phyloP scores from a whole-genome alignment of 257 asterid species.

The Nicotiana otophora region DNA sequence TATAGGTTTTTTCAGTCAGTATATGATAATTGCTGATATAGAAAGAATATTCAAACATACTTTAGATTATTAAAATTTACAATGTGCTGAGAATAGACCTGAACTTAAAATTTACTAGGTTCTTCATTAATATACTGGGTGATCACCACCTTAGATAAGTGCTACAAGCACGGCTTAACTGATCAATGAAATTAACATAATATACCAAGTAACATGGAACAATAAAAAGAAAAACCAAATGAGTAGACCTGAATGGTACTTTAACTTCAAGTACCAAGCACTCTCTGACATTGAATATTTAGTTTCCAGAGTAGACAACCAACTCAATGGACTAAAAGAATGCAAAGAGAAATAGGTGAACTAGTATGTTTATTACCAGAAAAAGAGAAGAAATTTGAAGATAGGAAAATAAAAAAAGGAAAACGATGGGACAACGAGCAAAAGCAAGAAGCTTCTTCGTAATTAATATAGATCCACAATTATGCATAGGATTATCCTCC shows the following conservation, averaged over 20 bases:
- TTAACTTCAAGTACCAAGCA: background rate
- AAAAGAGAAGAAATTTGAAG: background rate
- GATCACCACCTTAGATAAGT: background rate
- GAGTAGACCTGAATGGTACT: background rate
- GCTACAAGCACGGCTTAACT: background rate
- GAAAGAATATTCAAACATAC: background rate
- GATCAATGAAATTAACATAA: background rate
- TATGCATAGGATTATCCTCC: background rate
- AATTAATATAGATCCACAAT: background rate
- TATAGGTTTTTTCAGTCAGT: constrained; percentile 15
- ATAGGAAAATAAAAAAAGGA: background rate
- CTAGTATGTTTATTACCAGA: background rate
- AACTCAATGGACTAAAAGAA: background rate
- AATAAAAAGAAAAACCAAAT: background rate
- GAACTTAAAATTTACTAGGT: too few species aligned
- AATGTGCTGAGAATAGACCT: too few species aligned
- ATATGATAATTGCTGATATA: background rate
- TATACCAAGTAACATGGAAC: background rate
- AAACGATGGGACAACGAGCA: background rate
- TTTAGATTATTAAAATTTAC: background rate
- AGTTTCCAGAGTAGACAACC: background rate
- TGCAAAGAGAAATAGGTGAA: background rate
- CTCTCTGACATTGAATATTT: background rate
- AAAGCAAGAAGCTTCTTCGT: background rate
- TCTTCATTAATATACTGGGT: too few species aligned